phyloP scores from a whole-genome alignment of 2,329 filamentous ascomycete species.

The Calonectria pseudoturangicola region DNA sequence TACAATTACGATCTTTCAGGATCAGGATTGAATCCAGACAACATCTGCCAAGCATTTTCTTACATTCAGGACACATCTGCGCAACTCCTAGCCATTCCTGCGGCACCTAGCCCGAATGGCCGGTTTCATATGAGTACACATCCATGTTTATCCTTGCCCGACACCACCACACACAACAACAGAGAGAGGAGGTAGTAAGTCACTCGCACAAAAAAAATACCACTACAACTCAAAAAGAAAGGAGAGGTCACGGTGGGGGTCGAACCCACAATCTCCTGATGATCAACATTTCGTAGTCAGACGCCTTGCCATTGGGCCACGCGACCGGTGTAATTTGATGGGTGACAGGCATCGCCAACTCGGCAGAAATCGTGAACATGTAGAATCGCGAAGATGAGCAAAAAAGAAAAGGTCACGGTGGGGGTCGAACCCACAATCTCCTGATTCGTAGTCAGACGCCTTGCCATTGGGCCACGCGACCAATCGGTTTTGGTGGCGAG shows the following conservation, averaged over 20 bases:
- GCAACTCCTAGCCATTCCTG: too few relatives aligned
- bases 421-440: slow-evolving; percentile 59
- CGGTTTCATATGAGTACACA: slow-evolving; percentile 1
- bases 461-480: slow-evolving; percentile 57
- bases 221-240: slow-evolving; percentile 6
- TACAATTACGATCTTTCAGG: neutral
- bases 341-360: too few relatives aligned
- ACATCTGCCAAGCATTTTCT: neutral
- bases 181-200: neutral
- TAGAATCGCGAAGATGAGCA: neutral
- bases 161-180: neutral
- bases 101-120: neutral
- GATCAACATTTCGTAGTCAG: slow-evolving; percentile 53
- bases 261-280: slow-evolving; percentile 60
- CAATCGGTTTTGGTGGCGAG: slow-evolving; percentile 10
- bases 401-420: slow-evolving; percentile 43
- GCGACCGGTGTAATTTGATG: too few relatives aligned
- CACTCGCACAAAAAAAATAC: slow-evolving; percentile 1
- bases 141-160: slow-evolving; percentile 11
- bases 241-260: slow-evolving; percentile 51
- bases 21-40: neutral
- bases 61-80: neutral
- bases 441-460: slow-evolving; percentile 60
- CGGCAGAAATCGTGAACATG: too few relatives aligned
- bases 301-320: slow-evolving; percentile 57